Evolutionary conservation across 1,284 basidiomycete species (phyloP), one percentile per base, ranked within the genome.

Genomic region (Ceratobasidium sp.): DNA sequence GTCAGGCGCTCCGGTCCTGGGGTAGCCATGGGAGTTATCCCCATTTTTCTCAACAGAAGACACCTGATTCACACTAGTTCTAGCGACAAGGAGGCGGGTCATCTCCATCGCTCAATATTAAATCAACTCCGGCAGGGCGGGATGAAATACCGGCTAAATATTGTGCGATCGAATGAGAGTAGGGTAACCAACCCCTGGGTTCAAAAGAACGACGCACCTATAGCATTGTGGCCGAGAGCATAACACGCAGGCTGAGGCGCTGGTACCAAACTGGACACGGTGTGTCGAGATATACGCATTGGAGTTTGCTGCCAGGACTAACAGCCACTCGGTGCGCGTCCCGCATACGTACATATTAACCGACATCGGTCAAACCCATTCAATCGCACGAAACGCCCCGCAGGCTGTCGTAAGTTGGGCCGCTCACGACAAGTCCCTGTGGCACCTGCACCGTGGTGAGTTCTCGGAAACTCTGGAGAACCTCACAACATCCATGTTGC

Each of bases 91-190:
- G 37, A 40, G 1, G 40, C 40, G 13, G 40, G 40, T 11, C 40
- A 44, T 62, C 44, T 62, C 61, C 40, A 62, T 62, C 40, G 61
- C 19, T 62, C 11, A 62, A 62, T 34, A 25, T 44, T 62, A 40
- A 62, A 34, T 17, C 1, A 43, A 9, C n/a, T 62, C 49, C 19
- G 8, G 49, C 49, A n/a, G 17, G 5, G 9, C n/a, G 37, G 11
- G 40, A n/a, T 34, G 6, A 11, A 40, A 62, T 34, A 22, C 40
- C 40, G 61, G 61, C 61, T 40, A 62, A 62, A 44, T 34, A 17
- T 40, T 62, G n/a, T n/a, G n/a, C n/a, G n/a, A n/a, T n/a, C n/a
- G 19, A 44, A 59, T 22, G 8, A 34, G 34, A 44, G 34, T 29
- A 40, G n/a, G 9, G 22, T 37, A 40, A 43, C 8, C 9, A 29